These are phyloP conservation scores for Trametes polyzona DNA, from an alignment of 1,284 basidiomycete species.

Conservation along the genomic window DNA sequence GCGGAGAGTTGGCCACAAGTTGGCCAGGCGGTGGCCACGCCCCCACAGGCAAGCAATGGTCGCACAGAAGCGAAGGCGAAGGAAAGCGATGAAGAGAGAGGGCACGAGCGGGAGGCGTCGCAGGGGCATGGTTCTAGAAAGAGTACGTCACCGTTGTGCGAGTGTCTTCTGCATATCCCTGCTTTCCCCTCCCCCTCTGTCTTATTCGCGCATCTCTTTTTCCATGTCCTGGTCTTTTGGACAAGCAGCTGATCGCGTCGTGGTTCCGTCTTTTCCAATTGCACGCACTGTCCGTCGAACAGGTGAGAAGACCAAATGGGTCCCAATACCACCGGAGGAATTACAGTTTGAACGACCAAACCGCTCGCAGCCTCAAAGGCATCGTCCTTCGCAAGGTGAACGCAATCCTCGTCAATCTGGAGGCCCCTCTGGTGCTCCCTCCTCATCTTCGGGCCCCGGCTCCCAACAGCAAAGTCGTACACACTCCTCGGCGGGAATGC, in stretches of 20 bases:
- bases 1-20: conserved; percentile 53
- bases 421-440: conserved; percentile 14
- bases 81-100: conserved; percentile 28
- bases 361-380: conserved; percentile 27
- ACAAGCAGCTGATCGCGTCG: conserved; percentile 17
- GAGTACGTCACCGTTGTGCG: conserved; percentile 45
- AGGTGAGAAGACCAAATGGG: conserved; percentile 66
- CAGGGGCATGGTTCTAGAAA: conserved; percentile 43
- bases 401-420: conserved; percentile 8
- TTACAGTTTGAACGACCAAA: conserved; percentile 48
- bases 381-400: conserved; percentile 27
- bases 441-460: conserved; percentile 30
- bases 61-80: conserved; percentile 26
- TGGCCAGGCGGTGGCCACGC: conserved; percentile 36
- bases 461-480: conserved; percentile 42
- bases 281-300: conserved; percentile 14
- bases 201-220: background rate
- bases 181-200: conserved; percentile 2
- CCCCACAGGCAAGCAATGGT: conserved; percentile 22
- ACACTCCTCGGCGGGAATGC: conserved; percentile 31
- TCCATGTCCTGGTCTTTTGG: conserved; percentile 7
- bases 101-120: conserved; percentile 32
- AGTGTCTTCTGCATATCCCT: conserved; percentile 13
- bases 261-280: conserved; percentile 12
- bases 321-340: conserved; percentile 58